These are phyloP conservation scores for Penstemon newberryi DNA, from an alignment of 257 asterid genomes.

Conservation along the genomic window DNA sequence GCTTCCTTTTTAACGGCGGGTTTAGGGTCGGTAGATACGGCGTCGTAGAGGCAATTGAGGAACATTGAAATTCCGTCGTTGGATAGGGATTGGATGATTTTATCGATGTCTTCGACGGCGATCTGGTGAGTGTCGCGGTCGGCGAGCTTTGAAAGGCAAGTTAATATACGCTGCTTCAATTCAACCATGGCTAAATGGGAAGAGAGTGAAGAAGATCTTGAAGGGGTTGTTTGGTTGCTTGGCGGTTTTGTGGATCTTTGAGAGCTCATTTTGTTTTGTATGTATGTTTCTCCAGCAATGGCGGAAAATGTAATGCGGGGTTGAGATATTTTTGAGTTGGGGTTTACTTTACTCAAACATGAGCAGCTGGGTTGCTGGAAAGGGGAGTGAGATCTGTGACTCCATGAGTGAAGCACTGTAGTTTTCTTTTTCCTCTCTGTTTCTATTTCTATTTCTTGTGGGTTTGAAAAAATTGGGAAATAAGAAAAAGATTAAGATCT, in stretches of 20 bases:
- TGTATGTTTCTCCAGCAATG: background rate
- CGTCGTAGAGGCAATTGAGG: constrained; percentile 92
- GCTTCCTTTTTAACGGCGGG: constrained; percentile 85
- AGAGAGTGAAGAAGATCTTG: constrained; percentile 64
- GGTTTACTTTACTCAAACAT: constrained; percentile 29
- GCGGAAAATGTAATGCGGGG: constrained; percentile 3
- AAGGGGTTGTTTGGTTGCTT: constrained; percentile 7
- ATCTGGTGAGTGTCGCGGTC: constrained; percentile 99
- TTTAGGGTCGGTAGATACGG: constrained; percentile 68
- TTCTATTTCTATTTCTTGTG: no score
- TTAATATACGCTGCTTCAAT: constrained; percentile 83
- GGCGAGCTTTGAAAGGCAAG: constrained; percentile 86
- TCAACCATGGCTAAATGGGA: constrained; percentile 92
- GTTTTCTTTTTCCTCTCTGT: no score
- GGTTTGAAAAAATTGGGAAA: background rate
- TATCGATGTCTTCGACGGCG: constrained; percentile 92
- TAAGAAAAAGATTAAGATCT: background rate
- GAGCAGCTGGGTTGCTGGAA: constrained; percentile 27
- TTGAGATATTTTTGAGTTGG: background rate
- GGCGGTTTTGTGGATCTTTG: constrained; percentile 45
- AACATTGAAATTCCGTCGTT: constrained; percentile 91
- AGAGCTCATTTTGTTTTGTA: constrained; percentile 35
- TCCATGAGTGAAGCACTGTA: background rate
- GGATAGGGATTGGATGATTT: constrained; percentile 67
- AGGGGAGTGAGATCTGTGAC: constrained; percentile 40